These are phyloP conservation scores for Raffaelea deltoideospora DNA, from an alignment of 2,329 filamentous ascomycete genomes.

Conservation along the genomic window DNA sequence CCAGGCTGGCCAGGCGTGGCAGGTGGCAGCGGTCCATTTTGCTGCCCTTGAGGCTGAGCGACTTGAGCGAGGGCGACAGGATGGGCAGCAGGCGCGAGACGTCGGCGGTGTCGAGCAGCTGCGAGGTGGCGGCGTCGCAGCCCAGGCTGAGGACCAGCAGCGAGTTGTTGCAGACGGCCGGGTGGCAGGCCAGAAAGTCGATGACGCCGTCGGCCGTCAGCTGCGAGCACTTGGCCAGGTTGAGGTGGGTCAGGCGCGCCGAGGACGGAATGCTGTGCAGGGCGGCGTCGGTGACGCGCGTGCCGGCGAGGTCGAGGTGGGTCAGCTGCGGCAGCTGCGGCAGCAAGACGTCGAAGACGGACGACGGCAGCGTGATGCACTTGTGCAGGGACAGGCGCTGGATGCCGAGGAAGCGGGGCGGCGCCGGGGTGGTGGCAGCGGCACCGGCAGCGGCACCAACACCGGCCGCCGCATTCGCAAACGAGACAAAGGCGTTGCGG, in stretches of 20 bases:
- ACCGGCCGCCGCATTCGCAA: conserved; percentile 23
- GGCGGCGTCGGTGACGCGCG: conserved; percentile 57
- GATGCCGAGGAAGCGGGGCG: conserved; percentile 40
- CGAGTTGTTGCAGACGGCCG: conserved; percentile 41
- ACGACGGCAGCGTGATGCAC: conserved; percentile 53
- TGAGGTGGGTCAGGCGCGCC: conserved; percentile 61
- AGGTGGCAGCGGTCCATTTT: conserved; percentile 53
- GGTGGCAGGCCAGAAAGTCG: conserved; percentile 55
- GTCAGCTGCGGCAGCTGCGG: conserved; percentile 57
- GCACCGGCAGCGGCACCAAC: too few relatives aligned
- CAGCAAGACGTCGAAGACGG: conserved; percentile 53
- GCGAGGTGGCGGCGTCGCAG: conserved; percentile 55
- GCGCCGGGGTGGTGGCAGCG: too few relatives aligned
- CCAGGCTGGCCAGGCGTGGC: conserved; percentile 45
- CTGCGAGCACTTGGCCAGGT: conserved; percentile 59
- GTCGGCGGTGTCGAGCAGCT: conserved; percentile 52
- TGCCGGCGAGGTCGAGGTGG: conserved; percentile 67
- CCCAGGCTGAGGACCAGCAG: conserved; percentile 61
- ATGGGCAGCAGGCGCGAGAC: conserved; percentile 48
- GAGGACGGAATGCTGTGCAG: conserved; percentile 55
- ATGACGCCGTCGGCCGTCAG: conserved; percentile 53
- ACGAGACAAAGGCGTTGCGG: conserved; percentile 45
- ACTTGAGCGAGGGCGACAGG: conserved; percentile 53
- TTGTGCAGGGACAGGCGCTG: conserved; percentile 63
- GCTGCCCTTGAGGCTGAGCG: conserved; percentile 62